These are phyloP conservation scores for Phalaenopsis aphrodite DNA, from an alignment of 106 monocot genomes.

Conservation along the genomic window DNA sequence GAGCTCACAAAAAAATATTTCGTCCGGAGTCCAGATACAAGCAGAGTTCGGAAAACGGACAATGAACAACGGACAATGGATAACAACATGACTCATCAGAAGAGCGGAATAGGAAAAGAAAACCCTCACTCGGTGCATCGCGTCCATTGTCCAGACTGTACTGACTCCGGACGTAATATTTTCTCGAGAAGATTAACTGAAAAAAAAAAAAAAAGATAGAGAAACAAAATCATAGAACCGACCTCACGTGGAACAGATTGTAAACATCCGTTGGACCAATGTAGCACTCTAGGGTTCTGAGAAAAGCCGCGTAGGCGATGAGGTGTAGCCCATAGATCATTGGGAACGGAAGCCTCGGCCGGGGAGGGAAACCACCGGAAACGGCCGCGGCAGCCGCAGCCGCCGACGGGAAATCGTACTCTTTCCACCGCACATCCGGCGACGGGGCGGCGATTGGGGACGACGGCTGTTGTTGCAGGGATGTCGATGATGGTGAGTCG, in stretches of 20 bases:
- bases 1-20: too few species aligned
- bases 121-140: too few species aligned
- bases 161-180: too few species aligned
- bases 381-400: background rate
- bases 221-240: background rate
- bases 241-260: conserved; percentile 74
- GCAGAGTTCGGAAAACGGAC: too few species aligned
- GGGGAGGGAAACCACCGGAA: conserved; percentile 2
- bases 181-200: background rate
- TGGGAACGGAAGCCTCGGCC: conserved; percentile 47
- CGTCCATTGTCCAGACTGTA: too few species aligned
- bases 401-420: conserved; percentile 34
- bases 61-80: too few species aligned
- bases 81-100: too few species aligned
- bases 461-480: background rate
- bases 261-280: conserved; percentile 30
- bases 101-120: background rate
- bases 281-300: conserved; percentile 45
- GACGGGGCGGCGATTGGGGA: background rate
- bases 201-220: background rate
- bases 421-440: conserved; percentile 29
- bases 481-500: background rate
- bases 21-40: too few species aligned
- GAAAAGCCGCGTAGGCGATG: conserved; percentile 47
- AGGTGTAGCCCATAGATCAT: conserved; percentile 60